These are phyloP conservation scores for Pseudocercospora pini-densiflorae DNA, from an alignment of 2,329 filamentous ascomycete species.

Conservation along the genomic window DNA sequence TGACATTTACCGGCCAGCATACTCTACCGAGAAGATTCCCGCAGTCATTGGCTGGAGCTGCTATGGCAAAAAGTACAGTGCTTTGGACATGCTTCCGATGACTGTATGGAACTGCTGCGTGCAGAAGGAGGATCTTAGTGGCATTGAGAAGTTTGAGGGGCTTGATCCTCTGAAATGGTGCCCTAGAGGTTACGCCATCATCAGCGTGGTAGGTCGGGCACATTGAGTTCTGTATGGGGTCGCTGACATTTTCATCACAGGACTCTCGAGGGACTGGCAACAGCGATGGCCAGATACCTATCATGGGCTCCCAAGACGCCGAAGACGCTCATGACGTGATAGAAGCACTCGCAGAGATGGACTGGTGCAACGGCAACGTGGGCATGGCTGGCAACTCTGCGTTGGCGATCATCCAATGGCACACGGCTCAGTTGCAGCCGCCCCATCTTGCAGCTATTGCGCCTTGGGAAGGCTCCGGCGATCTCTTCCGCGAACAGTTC, in stretches of 20 bases:
- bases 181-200: conserved; percentile 40
- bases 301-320: conserved; percentile 50
- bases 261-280: conserved; percentile 38
- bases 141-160: conserved; percentile 50
- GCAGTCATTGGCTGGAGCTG: conserved; percentile 51
- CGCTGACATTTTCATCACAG: neutral
- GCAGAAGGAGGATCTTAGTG: conserved; percentile 28
- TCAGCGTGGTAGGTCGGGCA: conserved; percentile 28
- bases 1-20: conserved; percentile 52
- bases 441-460: conserved; percentile 49
- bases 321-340: conserved; percentile 53
- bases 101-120: conserved; percentile 47
- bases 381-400: conserved; percentile 52
- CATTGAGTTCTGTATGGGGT: neutral
- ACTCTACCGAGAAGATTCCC: conserved; percentile 43
- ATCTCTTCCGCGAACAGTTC: conserved; percentile 54
- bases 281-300: conserved; percentile 42
- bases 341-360: conserved; percentile 46
- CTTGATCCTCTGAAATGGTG: conserved; percentile 45
- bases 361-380: conserved; percentile 52
- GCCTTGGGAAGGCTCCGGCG: conserved; percentile 53
- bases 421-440: conserved; percentile 47
- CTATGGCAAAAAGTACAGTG: conserved; percentile 52
- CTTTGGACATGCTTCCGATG: conserved; percentile 46
- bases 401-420: conserved; percentile 47